phyloP scores from a whole-genome alignment of 345 rosid species.

The Noccaea bulbosa region DNA sequence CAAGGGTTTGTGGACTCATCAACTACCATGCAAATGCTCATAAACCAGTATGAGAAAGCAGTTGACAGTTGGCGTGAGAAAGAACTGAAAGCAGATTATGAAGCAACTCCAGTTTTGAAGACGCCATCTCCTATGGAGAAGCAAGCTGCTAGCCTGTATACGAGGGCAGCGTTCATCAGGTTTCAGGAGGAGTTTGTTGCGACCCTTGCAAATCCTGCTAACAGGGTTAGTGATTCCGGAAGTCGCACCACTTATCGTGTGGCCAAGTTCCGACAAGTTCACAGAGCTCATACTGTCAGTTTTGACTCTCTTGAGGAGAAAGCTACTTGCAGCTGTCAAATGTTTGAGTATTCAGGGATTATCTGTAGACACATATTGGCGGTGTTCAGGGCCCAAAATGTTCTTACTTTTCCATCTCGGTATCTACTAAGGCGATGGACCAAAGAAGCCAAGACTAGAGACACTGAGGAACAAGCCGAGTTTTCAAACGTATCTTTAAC shows the following conservation, averaged over 20 bases:
- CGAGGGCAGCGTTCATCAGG: slow-evolving; percentile 64
- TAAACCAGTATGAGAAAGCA: slow-evolving; percentile 72
- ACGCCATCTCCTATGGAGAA: slow-evolving; percentile 87
- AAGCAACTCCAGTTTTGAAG: slow-evolving; percentile 60
- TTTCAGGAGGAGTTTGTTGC: slow-evolving; percentile 84
- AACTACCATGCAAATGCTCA: slow-evolving; percentile 57
- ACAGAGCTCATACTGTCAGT: slow-evolving; percentile 60
- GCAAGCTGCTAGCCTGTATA: slow-evolving; percentile 72
- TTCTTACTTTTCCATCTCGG: slow-evolving; percentile 69
- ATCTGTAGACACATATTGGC: slow-evolving; percentile 78
- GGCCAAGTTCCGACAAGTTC: slow-evolving; percentile 70
- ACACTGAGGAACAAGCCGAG: slow-evolving; percentile 50
- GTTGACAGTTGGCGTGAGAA: slow-evolving; percentile 66
- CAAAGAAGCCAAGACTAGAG: slow-evolving; percentile 66
- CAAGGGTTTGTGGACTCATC: slow-evolving; percentile 64
- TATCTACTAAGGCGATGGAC: slow-evolving; percentile 81
- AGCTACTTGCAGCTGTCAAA: slow-evolving; percentile 80
- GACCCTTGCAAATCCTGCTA: slow-evolving; percentile 70
- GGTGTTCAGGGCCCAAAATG: slow-evolving; percentile 73
- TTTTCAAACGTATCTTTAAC: slow-evolving; percentile 56
- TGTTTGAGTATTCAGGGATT: slow-evolving; percentile 83
- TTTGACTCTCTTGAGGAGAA: slow-evolving; percentile 68
- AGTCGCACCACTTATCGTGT: slow-evolving; percentile 58
- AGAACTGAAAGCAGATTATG: slow-evolving; percentile 78
- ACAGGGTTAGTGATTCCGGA: slow-evolving; percentile 65